A percentile compares a stretch with the other conserved stretches of the same genome.
These are phyloP conservation scores for Barnettozyma sp. DNA, from an alignment of 805 yeast species.

Conservation along the genomic window DNA sequence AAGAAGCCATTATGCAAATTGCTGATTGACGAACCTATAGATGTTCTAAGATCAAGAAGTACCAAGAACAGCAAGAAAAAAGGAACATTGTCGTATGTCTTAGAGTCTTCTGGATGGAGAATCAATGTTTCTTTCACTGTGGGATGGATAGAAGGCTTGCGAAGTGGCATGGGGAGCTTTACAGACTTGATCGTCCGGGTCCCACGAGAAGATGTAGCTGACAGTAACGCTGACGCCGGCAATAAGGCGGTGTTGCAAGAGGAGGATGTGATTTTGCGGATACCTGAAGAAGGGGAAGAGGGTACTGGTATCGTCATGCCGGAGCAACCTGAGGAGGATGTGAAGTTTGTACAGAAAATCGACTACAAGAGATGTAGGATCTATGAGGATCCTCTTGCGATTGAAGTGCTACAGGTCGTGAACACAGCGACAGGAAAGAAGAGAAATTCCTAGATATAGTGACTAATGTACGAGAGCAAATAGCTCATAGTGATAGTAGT, in stretches of 20 bases:
- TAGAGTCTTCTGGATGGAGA: conserved; percentile 16
- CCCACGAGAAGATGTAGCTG: conserved; percentile 8
- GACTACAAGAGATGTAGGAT: conserved; percentile 14
- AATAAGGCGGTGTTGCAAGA: conserved; percentile 1
- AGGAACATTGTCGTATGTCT: conserved; percentile 3
- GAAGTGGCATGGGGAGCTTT: conserved; percentile 1
- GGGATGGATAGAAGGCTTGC: conserved; percentile 8
- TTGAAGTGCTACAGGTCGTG: conserved; percentile 18
- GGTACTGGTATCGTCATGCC: not conserved
- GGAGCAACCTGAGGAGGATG: conserved; percentile 7
- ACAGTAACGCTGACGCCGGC: not conserved
- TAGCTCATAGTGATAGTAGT: too few relatives aligned
- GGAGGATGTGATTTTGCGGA: conserved; percentile 13
- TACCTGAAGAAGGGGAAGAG: conserved; percentile 18
- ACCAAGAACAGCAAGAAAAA: not conserved
- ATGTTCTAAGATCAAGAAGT: conserved; percentile 5
- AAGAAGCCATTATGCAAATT: conserved; percentile 12
- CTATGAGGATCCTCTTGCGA: conserved; percentile 14
- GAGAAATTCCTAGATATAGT: too few relatives aligned
- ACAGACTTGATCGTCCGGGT: conserved; percentile 12
- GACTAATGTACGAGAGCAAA: too few relatives aligned
- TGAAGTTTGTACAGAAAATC: conserved; percentile 17
- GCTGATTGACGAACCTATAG: conserved; percentile 14
- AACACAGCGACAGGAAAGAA: conserved; percentile 1
- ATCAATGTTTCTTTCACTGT: conserved; percentile 12